A percentile compares a stretch with the other conserved stretches of the same genome.
Conservation (phyloP, 345 rosid genomes). For the Combretum micranthum region DNA sequence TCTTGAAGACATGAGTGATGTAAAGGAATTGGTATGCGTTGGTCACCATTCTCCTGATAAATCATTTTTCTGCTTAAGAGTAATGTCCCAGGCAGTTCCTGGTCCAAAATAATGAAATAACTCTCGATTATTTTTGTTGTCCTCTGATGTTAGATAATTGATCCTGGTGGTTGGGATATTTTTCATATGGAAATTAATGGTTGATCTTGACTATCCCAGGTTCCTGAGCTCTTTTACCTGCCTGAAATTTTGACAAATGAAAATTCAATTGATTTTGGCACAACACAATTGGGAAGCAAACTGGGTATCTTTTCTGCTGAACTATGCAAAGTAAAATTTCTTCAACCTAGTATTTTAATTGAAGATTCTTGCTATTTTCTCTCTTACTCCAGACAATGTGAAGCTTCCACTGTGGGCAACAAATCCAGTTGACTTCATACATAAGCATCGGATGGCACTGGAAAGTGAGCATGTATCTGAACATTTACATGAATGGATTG, state of each 20-base stretch:
- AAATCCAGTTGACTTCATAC: conserved; percentile 87
- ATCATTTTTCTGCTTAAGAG: neutral
- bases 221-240: conserved; percentile 96
- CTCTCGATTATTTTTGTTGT: no score
- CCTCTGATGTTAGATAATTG: neutral
- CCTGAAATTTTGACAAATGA: conserved; percentile 91
- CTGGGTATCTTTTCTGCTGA: conserved; percentile 52
- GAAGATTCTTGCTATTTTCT: neutral
- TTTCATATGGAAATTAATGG: neutral
- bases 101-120: no score
- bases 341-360: neutral
- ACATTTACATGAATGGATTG: conserved; percentile 97
- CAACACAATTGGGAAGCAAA: conserved; percentile 85
- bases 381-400: conserved; percentile 58
- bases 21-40: conserved; percentile 86
- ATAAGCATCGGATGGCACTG: conserved; percentile 87
- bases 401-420: conserved; percentile 96
- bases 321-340: neutral
- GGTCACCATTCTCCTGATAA: conserved; percentile 9
- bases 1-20: conserved; percentile 97
- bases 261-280: conserved; percentile 82
- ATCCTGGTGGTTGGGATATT: neutral
- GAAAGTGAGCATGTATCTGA: conserved; percentile 97
- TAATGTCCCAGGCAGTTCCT: no score
- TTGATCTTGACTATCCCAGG: conserved; percentile 29